Conservation (phyloP, 371 early-diverging fungal genomes). For the Sporodiniella umbellata region DNA sequence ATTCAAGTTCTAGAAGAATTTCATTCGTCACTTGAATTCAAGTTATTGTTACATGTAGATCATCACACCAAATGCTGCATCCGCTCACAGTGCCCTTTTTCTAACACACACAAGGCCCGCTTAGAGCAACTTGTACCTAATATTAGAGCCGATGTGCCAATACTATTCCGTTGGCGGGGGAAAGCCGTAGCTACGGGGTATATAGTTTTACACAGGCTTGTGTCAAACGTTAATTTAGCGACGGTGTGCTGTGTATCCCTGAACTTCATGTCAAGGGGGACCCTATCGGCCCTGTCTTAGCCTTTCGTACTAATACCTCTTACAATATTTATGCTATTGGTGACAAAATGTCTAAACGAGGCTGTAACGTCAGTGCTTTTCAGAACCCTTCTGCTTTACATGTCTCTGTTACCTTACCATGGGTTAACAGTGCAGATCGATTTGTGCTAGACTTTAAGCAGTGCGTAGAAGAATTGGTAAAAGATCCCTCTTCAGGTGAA, state of each 20-base stretch:
- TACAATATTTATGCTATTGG: conserved; percentile 83
- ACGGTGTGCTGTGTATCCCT: conserved; percentile 61
- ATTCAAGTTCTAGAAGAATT: too few species aligned
- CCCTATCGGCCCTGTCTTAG: conserved; percentile 82
- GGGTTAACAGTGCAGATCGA: conserved; percentile 67
- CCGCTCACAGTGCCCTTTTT: conserved; percentile 5
- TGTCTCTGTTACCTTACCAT: conserved; percentile 84
- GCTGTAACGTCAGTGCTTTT: conserved; percentile 87
- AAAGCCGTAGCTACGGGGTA: conserved; percentile 7
- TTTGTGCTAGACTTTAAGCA: conserved; percentile 79
- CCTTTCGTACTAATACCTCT: conserved; percentile 70
- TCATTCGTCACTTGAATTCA: too few species aligned
- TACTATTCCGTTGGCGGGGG: conserved; percentile 4
- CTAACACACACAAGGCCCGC: conserved; percentile 5
- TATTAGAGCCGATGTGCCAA: conserved; percentile 4
- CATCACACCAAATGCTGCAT: conserved; percentile 6
- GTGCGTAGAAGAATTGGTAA: conserved; percentile 63
- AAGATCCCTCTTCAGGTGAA: conserved; percentile 66
- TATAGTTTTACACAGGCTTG: conserved; percentile 8
- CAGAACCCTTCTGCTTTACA: conserved; percentile 91
- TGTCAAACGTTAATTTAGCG: conserved; percentile 9
- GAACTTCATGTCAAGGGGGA: conserved; percentile 83
- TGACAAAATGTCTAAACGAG: conserved; percentile 70
- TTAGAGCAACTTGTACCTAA: conserved; percentile 8
- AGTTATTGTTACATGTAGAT: conserved; percentile 6